Evolutionary conservation across 371 early-diverging fungal genomes (phyloP).

Genomic region (Syncephalastrum contaminatum): DNA sequence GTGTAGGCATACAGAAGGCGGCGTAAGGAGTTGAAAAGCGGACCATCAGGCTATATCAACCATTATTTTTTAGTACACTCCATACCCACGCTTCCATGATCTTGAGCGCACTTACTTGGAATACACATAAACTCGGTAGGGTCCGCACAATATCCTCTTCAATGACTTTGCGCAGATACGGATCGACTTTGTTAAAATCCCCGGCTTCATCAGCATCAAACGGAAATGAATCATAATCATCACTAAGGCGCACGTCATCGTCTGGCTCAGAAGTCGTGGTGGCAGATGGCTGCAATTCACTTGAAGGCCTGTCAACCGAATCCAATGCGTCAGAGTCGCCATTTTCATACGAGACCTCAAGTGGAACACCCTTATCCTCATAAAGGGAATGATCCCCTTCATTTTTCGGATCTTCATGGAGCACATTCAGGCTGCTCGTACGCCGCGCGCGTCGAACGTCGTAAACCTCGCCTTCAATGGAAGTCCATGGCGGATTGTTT

Average conservation of each 20-base stretch:
- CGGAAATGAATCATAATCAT: constrained; percentile 4
- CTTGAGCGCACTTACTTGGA: constrained; percentile 34
- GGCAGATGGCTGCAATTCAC: too few species aligned
- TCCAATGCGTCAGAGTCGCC: too few species aligned
- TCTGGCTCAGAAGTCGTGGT: neutral
- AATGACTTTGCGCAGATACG: constrained; percentile 40
- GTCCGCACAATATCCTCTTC: constrained; percentile 53
- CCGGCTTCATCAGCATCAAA: constrained; percentile 15
- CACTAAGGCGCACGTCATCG: constrained; percentile 12
- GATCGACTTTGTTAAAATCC: constrained; percentile 17
- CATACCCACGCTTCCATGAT: too few species aligned
- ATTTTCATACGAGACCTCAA: neutral
- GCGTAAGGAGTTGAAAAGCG: constrained; percentile 37
- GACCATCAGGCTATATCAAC: constrained; percentile 40
- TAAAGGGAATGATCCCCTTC: neutral
- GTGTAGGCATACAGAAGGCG: constrained; percentile 46
- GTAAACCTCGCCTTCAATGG: constrained; percentile 9
- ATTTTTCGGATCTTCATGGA: constrained; percentile 21
- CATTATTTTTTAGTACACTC: neutral
- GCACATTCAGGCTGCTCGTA: constrained; percentile 47
- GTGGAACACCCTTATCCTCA: neutral
- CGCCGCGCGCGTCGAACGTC: constrained; percentile 21
- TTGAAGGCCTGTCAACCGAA: too few species aligned
- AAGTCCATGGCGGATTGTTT: neutral
- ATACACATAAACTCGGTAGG: constrained; percentile 48